These are phyloP conservation scores for Prunus yedoensis DNA, from an alignment of 331 rosid genomes.

Conservation along the genomic window DNA sequence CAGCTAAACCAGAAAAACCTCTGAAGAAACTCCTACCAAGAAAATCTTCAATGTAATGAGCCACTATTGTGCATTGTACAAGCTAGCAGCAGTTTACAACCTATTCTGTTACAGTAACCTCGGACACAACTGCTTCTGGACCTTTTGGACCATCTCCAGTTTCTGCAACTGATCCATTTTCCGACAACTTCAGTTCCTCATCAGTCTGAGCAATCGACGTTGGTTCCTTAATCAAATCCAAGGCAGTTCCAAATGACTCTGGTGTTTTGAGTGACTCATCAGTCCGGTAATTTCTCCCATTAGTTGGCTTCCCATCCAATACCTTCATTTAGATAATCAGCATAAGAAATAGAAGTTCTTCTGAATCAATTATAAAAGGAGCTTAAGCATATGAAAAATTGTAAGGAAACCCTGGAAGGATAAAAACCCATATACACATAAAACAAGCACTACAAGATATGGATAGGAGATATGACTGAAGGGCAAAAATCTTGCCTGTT, in stretches of 20 bases:
- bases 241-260: slow-evolving; percentile 1
- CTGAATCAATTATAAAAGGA: background rate
- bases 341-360: background rate
- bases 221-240: slow-evolving; percentile 8
- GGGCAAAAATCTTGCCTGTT: slow-evolving; percentile 6
- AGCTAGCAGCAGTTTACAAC: slow-evolving; percentile 19
- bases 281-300: slow-evolving; percentile 3
- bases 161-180: slow-evolving; percentile 29
- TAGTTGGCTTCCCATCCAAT: slow-evolving; percentile 18
- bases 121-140: slow-evolving; percentile 17
- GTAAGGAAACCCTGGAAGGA: background rate
- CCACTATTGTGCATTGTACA: slow-evolving; percentile 2
- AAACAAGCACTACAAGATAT: background rate
- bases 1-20: slow-evolving; percentile 16
- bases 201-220: background rate
- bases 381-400: background rate
- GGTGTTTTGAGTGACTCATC: slow-evolving; percentile 10
- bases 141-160: slow-evolving; percentile 28
- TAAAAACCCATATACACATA: background rate
- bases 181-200: slow-evolving; percentile 20
- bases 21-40: slow-evolving; percentile 3
- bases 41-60: background rate
- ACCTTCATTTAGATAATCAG: background rate
- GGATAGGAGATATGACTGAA: background rate
- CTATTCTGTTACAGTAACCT: slow-evolving; percentile 18